A percentile compares a stretch with the other conserved stretches of the same genome.
phyloP scores from a whole-genome alignment of 2,329 filamentous ascomycete genomes.

The Lojkania enalia region DNA sequence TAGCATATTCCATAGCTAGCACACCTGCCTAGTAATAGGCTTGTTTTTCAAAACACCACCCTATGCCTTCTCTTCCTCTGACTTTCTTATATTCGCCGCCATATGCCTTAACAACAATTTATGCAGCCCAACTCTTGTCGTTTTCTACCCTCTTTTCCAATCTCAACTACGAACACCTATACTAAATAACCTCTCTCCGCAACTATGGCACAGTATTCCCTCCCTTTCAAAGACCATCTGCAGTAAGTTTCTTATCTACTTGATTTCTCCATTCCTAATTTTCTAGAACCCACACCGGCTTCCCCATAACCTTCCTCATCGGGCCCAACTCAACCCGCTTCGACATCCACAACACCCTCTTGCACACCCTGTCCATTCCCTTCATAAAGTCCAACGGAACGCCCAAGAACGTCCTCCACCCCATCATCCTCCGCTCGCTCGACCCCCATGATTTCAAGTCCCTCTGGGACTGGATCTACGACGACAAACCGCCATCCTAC shows the following conservation, averaged over 20 bases:
- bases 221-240: background rate
- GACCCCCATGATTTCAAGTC: background rate
- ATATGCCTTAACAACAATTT: too few species aligned
- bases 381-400: background rate
- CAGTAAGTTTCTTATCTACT: too few species aligned
- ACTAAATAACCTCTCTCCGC: background rate
- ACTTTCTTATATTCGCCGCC: too few species aligned
- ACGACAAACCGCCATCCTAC: background rate
- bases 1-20: too few species aligned
- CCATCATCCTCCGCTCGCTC: background rate
- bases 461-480: background rate
- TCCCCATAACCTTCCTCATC: background rate
- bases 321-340: background rate
- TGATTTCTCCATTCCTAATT: background rate
- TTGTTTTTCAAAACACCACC: too few species aligned
- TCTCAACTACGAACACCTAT: background rate
- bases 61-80: too few species aligned
- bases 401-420: background rate
- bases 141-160: background rate
- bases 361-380: background rate
- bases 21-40: too few species aligned
- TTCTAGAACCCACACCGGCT: background rate
- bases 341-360: constrained; percentile 1
- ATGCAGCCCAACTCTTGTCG: too few species aligned
- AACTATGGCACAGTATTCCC: background rate